Conservation (phyloP, 2,329 filamentous ascomycete genomes). For the Pseudogymnoascus sp. region DNA sequence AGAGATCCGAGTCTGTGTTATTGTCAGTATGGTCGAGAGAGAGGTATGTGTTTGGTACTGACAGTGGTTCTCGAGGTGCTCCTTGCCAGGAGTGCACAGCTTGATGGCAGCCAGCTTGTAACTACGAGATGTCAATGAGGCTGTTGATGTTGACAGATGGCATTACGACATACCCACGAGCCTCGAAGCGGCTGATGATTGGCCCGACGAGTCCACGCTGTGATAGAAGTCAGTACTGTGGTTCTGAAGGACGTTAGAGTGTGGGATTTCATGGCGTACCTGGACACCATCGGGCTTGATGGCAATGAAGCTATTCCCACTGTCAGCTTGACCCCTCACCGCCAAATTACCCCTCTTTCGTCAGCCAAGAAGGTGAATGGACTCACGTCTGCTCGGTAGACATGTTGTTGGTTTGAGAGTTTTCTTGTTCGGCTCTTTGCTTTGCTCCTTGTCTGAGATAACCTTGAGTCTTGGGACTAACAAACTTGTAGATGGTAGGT, state of each 20-base stretch:
- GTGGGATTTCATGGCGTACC: constrained; percentile 44
- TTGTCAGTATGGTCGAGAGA: constrained; percentile 23
- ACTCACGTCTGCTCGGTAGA: constrained; percentile 77
- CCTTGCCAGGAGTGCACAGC: constrained; percentile 79
- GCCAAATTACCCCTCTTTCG: constrained; percentile 13
- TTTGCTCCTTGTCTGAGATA: constrained; percentile 30
- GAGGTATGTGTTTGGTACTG: constrained; percentile 26
- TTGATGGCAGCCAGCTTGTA: constrained; percentile 99
- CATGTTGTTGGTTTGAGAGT: constrained; percentile 45
- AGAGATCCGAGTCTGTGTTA: constrained; percentile 67
- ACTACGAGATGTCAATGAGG: constrained; percentile 37
- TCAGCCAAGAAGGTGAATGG: background rate
- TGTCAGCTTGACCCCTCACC: constrained; percentile 26
- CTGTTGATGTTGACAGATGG: constrained; percentile 1
- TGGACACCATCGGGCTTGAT: constrained; percentile 99
- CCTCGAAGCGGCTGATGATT: constrained; percentile 98
- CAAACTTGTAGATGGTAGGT: constrained; percentile 37
- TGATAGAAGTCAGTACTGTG: constrained; percentile 15
- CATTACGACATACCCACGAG: constrained; percentile 61
- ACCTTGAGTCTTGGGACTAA: constrained; percentile 39
- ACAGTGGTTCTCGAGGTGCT: constrained; percentile 97
- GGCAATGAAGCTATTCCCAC: constrained; percentile 80
- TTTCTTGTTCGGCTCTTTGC: constrained; percentile 26
- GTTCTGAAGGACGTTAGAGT: constrained; percentile 1
- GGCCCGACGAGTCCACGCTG: constrained; percentile 95